Evolutionary conservation across 2,329 filamentous ascomycete species (phyloP), one percentile per base, ranked within the genome.

Genomic region (Tolypocladium ovalisporum): DNA sequence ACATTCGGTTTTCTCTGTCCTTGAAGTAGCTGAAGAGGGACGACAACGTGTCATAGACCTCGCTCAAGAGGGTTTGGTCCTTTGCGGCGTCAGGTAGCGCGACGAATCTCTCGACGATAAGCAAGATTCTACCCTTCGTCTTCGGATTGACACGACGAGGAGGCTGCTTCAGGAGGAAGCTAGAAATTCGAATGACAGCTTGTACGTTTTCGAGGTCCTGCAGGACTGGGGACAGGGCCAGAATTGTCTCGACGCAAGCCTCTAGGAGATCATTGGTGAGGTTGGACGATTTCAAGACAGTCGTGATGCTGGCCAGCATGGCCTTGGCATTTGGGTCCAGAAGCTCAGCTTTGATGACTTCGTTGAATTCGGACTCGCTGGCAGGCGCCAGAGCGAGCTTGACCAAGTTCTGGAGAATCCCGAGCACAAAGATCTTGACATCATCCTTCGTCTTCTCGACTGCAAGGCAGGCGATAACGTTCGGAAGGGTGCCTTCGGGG

Each of bases 11-110:
- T 49, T 83, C 75, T 49, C 85, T 81, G 69, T 97, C 92, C 64
- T 86, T 89, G 75, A 97, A 93, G 68, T 92, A 96, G 56, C 90
- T 89, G 68, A 96, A 97, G 37, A 97, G 80, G 0, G 89, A 86
- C 4, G 89, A 87, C 12, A 94, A 73, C 0, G 89, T 89, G 52
- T 83, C 77, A 68, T 88, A 96, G 0, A 95, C 82, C 39, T 81
- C 79, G 51, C 79, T 74, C 54, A 83, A 83, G 19, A 93, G 73
- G 13, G 54, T 53, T 29, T 79, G 62, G 37, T 73, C 68, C 55
- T 71, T 66, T 17, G 62, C 62, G 2, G 68, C 77, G 7, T 72
- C 65, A 54, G 88, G 79, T 2, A 88, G 75, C 10, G 85, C 83
- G 51, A 96, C 79, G 62, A 97, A 95, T 60, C 87, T 84, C 67